Evolutionary conservation across 495 filamentous ascomycete genomes (phyloP), one percentile per base, ranked within the genome.

Genomic region (Penicillium antarcticum): DNA sequence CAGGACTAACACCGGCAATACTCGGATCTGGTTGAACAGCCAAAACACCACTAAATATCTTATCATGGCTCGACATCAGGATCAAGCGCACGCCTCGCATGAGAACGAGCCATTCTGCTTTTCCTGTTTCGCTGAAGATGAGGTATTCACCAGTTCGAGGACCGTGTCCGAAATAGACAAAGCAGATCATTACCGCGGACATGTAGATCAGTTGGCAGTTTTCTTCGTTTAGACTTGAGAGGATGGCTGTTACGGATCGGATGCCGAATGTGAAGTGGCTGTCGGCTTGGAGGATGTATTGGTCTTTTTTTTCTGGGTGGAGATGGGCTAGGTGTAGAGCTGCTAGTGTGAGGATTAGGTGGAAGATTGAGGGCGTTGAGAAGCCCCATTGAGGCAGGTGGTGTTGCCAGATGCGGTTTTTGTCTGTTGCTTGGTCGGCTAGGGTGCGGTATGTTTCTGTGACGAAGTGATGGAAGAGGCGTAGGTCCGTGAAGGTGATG

Each of bases 151-250:
- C 72, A 0, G 40, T 33, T 3, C 61, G 57, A 0, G 74, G 73
- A 0, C 73, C 72, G 18, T 69, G 67, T 6, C 66, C 75, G 18
- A 75, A 77, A 51, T 79, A 78, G 2, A 75, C 64, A 24, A 78
- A 69, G 34, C 69, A 71, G 11, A 78, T 71, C 36, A 80, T 32
- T 9, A 69, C 65, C 0, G 75, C 68, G 3, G 77, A 64, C 16
- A 72, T 75, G 47, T 80, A 77, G 38, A 80, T 65, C 23, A 62
- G 58, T 33, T 73, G 73, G 32, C 73, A 75, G 34, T 74, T 78
- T 0, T 63, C 54, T 7, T 58, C 52, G 45, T 69, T 58, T 9
- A 80, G 60, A 21, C 65, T 55, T 0, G 62, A 49, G 7, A 79
- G 56, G 0, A 71, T 60, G 9, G 54, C 38, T 0, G 73, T 72